Conservation (phyloP, 75 land plant genomes). For the Selaginella tamariscina region DNA sequence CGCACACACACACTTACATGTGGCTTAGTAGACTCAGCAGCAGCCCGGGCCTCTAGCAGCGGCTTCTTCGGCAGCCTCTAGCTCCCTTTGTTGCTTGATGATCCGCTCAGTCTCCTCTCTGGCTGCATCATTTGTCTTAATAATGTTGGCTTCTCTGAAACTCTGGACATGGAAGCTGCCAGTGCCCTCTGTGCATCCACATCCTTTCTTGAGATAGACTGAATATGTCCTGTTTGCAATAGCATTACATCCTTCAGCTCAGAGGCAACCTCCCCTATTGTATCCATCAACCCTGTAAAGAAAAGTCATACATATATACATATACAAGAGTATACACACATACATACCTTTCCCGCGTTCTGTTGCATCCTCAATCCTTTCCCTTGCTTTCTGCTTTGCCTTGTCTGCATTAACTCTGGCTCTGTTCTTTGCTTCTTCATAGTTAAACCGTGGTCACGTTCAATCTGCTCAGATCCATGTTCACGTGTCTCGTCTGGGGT, state of each 20-base stretch:
- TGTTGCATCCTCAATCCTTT: background rate
- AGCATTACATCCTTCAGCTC: background rate
- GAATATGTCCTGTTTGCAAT: background rate
- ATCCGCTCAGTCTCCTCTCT: background rate
- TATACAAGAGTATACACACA: too few relatives aligned
- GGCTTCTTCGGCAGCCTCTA: background rate
- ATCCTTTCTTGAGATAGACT: background rate
- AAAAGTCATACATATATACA: too few relatives aligned
- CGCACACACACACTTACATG: too few relatives aligned
- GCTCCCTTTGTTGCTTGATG: background rate
- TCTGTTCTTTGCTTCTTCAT: background rate
- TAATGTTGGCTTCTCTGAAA: background rate
- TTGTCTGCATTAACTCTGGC: background rate
- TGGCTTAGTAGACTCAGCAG: background rate
- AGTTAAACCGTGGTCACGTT: background rate
- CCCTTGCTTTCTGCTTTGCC: background rate
- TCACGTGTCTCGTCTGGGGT: too few relatives aligned
- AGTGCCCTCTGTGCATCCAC: background rate
- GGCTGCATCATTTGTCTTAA: background rate
- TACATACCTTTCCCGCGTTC: background rate
- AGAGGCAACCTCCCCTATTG: background rate
- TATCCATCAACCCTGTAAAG: background rate
- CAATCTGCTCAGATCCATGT: too few relatives aligned
- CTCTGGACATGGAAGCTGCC: background rate
- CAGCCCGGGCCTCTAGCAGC: too few relatives aligned